Evolutionary conservation across 352 stramenopile species (phyloP), one percentile per base, ranked within the genome.

Genomic region (Globisporangium splendens): DNA sequence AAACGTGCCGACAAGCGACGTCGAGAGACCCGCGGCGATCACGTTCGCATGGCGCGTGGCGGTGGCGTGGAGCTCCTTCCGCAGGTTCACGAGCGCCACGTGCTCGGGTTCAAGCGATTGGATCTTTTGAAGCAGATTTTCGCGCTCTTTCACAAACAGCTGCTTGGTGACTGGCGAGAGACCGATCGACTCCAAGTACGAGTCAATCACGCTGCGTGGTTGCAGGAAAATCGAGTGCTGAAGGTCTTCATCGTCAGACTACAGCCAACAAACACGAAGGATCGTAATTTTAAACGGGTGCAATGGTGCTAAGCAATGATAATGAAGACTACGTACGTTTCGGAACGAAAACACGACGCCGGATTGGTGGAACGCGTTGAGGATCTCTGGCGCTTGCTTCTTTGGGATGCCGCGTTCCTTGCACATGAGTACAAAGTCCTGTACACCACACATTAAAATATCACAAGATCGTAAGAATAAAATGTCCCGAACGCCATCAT

Each of bases 261-360:
- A 42, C 4, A 14, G 17, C 10, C 15, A 22, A 33, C 17, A 43
- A 24, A 44, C 12, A 44, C 17, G 13, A 44, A 44, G 2, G n/a
- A n/a, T n/a, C n/a, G n/a, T n/a, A n/a, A n/a, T n/a, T n/a, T n/a
- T n/a, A n/a, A n/a, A n/a, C n/a, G n/a, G n/a, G n/a, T n/a, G n/a
- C n/a, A n/a, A 44, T n/a, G 13, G 8, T 44, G 39, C 39, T 15
- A 44, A n/a, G 17, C 17, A 44, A 44, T n/a, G n/a, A n/a, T n/a
- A 15, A 44, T 13, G 39, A 44, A 15, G 1, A n/a, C 21, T n/a
- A 39, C 50, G 33, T 59, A 68, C 65, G 57, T 88, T 89, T 65
- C 78, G 77, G 55, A 92, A 94, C 65, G 86, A 89, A 59, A 94
- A 88, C 17, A 94, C 75, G 12, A 92, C 53, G 46, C 85, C 85